Conservation (phyloP, 805 yeast species). For the Zygoascus biomembranicola region DNA sequence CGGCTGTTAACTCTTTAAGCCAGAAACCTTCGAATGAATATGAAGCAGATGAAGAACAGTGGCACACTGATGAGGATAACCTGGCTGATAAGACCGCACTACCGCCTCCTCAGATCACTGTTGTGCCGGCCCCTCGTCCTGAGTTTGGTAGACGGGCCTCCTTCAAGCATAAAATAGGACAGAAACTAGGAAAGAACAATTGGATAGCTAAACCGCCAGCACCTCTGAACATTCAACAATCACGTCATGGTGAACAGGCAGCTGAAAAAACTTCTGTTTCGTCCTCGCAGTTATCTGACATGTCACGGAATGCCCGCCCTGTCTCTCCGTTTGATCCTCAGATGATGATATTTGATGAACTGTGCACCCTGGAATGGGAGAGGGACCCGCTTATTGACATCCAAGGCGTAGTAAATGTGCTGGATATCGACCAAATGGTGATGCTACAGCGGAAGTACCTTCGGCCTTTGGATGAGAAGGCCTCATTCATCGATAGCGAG, state of each 20-base stretch:
- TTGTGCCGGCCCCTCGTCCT: neutral
- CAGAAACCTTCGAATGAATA: neutral
- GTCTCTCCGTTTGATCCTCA: neutral
- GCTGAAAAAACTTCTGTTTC: neutral
- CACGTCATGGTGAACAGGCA: neutral
- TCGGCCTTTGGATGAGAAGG: neutral
- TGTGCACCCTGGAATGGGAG: constrained; percentile 23
- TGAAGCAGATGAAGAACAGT: neutral
- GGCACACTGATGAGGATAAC: constrained; percentile 11
- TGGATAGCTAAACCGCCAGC: neutral
- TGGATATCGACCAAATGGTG: constrained; percentile 20
- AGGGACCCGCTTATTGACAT: constrained; percentile 25
- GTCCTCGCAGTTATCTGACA: neutral
- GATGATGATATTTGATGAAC: constrained; percentile 13
- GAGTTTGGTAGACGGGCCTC: neutral
- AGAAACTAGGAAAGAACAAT: neutral
- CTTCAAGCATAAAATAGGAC: neutral
- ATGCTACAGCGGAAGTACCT: constrained; percentile 24
- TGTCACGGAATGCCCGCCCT: neutral
- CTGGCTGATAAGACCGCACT: neutral
- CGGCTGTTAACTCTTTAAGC: neutral
- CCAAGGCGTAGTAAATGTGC: constrained; percentile 22
- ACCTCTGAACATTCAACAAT: neutral
- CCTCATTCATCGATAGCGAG: constrained; percentile 21
- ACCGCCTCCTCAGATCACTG: neutral